phyloP scores from a whole-genome alignment of 768 basidiomycete species.

The Termitomyces sp. region DNA sequence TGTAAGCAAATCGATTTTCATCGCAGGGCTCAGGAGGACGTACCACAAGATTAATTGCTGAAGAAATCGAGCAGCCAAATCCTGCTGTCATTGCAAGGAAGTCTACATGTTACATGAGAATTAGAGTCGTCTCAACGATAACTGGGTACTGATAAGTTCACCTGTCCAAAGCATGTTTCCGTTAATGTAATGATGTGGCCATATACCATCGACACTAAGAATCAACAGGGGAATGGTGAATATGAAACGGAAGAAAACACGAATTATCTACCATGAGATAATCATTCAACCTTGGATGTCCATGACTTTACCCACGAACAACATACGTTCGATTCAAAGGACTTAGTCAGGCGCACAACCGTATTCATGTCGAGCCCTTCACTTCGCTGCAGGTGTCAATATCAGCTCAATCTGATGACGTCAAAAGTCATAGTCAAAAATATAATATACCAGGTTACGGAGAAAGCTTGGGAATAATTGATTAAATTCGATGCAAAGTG shows the following conservation, averaged over 20 bases:
- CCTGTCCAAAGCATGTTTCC: conserved; percentile 51
- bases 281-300: not conserved
- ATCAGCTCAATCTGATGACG: not conserved
- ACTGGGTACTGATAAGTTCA: conserved; percentile 14
- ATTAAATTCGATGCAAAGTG: conserved; percentile 32
- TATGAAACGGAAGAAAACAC: conserved; percentile 67
- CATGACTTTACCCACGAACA: not conserved
- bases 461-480: conserved; percentile 71
- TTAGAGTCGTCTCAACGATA: not conserved
- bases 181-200: conserved; percentile 59
- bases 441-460: conserved; percentile 42
- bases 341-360: conserved; percentile 69
- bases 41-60: conserved; percentile 70
- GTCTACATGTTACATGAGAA: conserved; percentile 31
- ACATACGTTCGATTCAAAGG: conserved; percentile 77
- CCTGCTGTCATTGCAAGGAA: conserved; percentile 50
- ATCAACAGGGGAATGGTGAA: conserved; percentile 62
- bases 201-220: conserved; percentile 64
- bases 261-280: conserved; percentile 44
- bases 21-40: conserved; percentile 11
- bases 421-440: not conserved
- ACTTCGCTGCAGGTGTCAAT: conserved; percentile 31
- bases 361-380: conserved; percentile 62
- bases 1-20: not conserved
- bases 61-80: conserved; percentile 61